Base-by-base conservation (phyloP, 208 protist genomes). In the Trypanosoma mega region DNA sequence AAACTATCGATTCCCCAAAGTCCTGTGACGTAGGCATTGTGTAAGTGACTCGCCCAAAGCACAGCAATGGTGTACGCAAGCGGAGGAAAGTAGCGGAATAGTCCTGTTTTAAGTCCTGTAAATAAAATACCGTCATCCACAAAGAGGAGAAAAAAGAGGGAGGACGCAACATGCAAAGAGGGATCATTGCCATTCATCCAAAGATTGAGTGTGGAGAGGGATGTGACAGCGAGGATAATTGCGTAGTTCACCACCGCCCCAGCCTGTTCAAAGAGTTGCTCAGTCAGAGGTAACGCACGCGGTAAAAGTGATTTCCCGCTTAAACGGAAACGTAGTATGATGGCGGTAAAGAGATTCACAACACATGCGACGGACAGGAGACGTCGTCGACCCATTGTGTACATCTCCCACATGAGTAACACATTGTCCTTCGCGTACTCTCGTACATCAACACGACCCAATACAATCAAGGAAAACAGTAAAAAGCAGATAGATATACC, bases 21-120 rank as follows among this genome's bases (percentile, higher is more conserved):
- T 0, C 49, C 43, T 7, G 54, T 57, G 18, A 18, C 24, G 65
- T 76, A 90, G 21, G 71, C 74, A 23, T 84, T 62, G 51, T 78
- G 67, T 18, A 90, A 12, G n/a, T 65, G 46, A 54, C 73, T 76
- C 5, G 73, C 1, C 80, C 77, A 85, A 24, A 90, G 75, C 43
- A 79, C 45, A 27, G 43, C 30, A 16, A 90, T 50, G 0, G 70
- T 29, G 47, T 74, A 86, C 9, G 52, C 53, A 14, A 68, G 61
- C 1, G 73, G 55, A 3, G 87, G 80, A 67, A 90, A 85, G 76
- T 93, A 93, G 36, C 83, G 87, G 56, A 81, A 86, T 39, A 73
- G 48, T 36, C 67, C 64, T 52, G 59, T 44, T 43, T 43, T 62
- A 9, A 90, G 70, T 0, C 46, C 64, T 14, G 60, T 55, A 57